Base-by-base conservation (phyloP, 345 rosid species). In the sweet orange (Citrus sinensis) region DNA sequence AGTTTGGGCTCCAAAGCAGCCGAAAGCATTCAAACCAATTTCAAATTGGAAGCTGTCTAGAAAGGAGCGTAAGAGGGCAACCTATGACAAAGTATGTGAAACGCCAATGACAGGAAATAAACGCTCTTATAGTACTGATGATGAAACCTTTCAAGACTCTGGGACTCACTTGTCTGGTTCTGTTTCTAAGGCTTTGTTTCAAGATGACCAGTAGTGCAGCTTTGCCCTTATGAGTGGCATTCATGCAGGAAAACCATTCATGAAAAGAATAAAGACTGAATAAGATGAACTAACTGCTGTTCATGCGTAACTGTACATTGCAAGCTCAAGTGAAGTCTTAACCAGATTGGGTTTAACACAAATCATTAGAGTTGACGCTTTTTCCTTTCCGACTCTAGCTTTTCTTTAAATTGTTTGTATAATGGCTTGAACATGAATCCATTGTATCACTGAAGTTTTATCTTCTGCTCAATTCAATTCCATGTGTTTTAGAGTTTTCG, bases 1-100 rank as follows among this genome's bases (percentile, higher is more conserved):
- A 85, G 97, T 96, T 64, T 96, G 98, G 98, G 97, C 94, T 35
- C 95, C 98, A 27, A 94, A 91, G 86, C 93, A 88, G 76, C 76
- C 68, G 0, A 83, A 78, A 59, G 62, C 88, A 7, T 68, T 9
- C 77, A 89, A 87, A 73, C 42, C 30, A 14, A 87, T 80, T 82
- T 60, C 83, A 6, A 83, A 85, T 72, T 25, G 78, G 74, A 92
- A 88, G 88, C 81, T 75, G 10, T 75, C 89, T 5, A 92, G 86
- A 82, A 91, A 88, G 70, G 88, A 81, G 22, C 76, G 46, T 29
- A 58, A 82, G 79, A 87, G 87, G 29, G 82, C 72, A 64, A 86
- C 80, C 32, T 83, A 80, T 81, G 98, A 90, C 76, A 82, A 78
- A 66, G 99, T 96, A 49, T 87, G 92, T 5, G 97, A 96, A 86